These are phyloP conservation scores for Pharus latifolius DNA, from an alignment of 176 grass and related monocot species.

Conservation along the genomic window DNA sequence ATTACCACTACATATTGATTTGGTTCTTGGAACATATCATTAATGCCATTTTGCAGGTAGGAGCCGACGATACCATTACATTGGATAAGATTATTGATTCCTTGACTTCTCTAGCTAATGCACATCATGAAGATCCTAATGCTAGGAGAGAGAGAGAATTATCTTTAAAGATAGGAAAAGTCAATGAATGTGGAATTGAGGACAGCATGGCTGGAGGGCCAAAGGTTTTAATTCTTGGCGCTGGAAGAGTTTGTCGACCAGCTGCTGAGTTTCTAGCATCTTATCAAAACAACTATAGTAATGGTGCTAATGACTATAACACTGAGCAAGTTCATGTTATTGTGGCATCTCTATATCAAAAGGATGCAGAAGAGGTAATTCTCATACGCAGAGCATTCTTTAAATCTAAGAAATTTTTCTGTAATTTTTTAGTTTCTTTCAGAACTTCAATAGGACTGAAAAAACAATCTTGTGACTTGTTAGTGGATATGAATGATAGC, in stretches of 20 bases:
- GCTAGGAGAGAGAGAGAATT: constrained; percentile 35
- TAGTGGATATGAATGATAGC: background rate
- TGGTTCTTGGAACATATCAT: constrained; percentile 14
- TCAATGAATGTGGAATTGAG: constrained; percentile 31
- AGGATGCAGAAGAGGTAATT: constrained; percentile 81
- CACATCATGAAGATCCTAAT: constrained; percentile 34
- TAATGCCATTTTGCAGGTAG: constrained; percentile 46
- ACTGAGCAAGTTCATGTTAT: constrained; percentile 54
- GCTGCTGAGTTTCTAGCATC: constrained; percentile 80
- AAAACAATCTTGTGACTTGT: background rate
- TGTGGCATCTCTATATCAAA: constrained; percentile 74
- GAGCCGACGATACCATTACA: constrained; percentile 52
- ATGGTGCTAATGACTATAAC: constrained; percentile 5
- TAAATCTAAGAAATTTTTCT: background rate
- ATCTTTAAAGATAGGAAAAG: constrained; percentile 76
- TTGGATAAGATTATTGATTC: constrained; percentile 80
- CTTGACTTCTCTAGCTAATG: constrained; percentile 56
- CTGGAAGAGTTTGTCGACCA: constrained; percentile 82
- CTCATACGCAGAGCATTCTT: background rate
- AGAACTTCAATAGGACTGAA: background rate
- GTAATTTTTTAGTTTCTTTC: background rate
- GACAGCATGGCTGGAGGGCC: constrained; percentile 21
- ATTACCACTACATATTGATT: background rate
- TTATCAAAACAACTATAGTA: background rate
- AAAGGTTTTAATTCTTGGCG: constrained; percentile 85